Percentiles rank a stretch among this genome's conserved stretches.
Evolutionary conservation across 768 basidiomycete species (phyloP).

Genomic region (Boletus rufocinnamomeus): DNA sequence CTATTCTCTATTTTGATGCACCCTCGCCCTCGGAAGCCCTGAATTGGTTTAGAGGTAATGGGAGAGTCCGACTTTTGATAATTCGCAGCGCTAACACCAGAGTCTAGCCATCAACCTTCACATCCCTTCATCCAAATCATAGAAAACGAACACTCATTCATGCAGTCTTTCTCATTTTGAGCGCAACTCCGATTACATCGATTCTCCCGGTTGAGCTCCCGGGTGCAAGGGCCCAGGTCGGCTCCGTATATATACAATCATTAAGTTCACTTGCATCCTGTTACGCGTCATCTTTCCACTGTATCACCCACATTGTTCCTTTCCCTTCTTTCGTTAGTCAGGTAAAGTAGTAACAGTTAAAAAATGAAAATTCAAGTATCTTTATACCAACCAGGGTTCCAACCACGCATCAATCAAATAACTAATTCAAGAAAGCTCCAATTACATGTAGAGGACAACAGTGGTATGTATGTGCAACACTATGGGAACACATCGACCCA

Average conservation of each 20-base stretch:
- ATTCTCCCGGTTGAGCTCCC: slow-evolving; percentile 13
- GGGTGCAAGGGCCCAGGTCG: slow-evolving; percentile 21
- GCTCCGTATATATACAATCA: slow-evolving; percentile 39
- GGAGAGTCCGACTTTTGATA: slow-evolving; percentile 11
- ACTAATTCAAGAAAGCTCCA: background rate
- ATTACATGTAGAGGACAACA: slow-evolving; percentile 8
- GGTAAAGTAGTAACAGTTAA: slow-evolving; percentile 30
- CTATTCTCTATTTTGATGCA: slow-evolving; percentile 86
- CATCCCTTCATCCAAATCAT: slow-evolving; percentile 80
- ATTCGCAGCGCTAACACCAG: slow-evolving; percentile 7
- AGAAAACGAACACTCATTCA: slow-evolving; percentile 33
- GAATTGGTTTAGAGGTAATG: slow-evolving; percentile 85
- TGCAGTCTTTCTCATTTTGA: slow-evolving; percentile 6
- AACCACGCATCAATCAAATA: background rate
- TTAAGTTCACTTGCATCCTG: slow-evolving; percentile 36
- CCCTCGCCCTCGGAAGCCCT: slow-evolving; percentile 82
- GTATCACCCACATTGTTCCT: slow-evolving; percentile 32
- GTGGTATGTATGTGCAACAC: slow-evolving; percentile 8
- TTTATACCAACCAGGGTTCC: background rate
- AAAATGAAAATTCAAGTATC: slow-evolving; percentile 10
- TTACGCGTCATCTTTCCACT: slow-evolving; percentile 34
- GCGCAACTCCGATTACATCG: slow-evolving; percentile 7
- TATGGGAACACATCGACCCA: background rate
- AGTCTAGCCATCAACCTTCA: slow-evolving; percentile 81
- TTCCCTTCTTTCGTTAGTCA: slow-evolving; percentile 18